Evolutionary conservation across 805 yeast species (phyloP).

Genomic region (Myxozyma neglecta): DNA sequence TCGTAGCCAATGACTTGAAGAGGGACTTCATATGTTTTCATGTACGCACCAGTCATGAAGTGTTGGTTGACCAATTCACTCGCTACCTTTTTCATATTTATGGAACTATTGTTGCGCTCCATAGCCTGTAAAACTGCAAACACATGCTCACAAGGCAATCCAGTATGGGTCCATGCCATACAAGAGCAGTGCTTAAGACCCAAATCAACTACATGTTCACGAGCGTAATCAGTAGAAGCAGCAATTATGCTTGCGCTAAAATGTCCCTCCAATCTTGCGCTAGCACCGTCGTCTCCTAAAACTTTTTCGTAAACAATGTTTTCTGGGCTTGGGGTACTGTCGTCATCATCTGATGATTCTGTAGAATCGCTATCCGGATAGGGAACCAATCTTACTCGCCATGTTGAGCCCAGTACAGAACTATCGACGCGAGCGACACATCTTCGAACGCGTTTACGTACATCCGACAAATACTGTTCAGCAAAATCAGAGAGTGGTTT

Average conservation of each 20-base stretch:
- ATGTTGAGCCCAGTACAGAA: constrained; percentile 4
- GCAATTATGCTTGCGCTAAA: background rate
- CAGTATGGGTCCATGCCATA: constrained; percentile 17
- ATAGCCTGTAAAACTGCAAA: constrained; percentile 11
- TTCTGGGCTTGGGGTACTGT: background rate
- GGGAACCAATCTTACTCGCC: background rate
- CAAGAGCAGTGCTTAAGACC: constrained; percentile 14
- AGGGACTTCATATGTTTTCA: constrained; percentile 16
- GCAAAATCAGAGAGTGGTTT: constrained; percentile 5
- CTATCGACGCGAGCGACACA: background rate
- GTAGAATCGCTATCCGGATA: background rate
- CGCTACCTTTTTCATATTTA: background rate
- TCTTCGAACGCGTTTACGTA: background rate
- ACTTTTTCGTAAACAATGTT: background rate
- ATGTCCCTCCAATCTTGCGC: background rate
- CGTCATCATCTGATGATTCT: background rate
- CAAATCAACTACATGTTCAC: constrained; percentile 17
- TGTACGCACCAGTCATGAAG: background rate
- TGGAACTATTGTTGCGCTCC: background rate
- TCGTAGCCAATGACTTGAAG: constrained; percentile 14
- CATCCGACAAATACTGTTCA: background rate
- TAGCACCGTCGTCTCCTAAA: background rate
- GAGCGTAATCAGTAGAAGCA: constrained; percentile 4
- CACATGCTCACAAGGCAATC: constrained; percentile 24
- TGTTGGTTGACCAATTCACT: background rate